Base-by-base conservation (phyloP, 495 filamentous ascomycete genomes). In the Podospora pseudoanserina region DNA sequence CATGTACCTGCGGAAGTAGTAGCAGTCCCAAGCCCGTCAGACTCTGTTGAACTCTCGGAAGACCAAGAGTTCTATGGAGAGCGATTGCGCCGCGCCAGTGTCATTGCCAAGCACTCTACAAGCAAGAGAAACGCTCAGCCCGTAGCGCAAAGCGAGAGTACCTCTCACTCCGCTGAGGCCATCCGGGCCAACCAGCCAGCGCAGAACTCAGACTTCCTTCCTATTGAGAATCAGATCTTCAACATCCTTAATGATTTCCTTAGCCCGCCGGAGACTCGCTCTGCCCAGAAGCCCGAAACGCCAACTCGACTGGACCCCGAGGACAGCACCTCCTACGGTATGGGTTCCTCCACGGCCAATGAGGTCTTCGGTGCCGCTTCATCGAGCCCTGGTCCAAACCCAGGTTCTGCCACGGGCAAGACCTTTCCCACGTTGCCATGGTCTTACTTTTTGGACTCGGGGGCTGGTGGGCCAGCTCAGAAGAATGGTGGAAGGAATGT, bases 181-280 rank as follows among this genome's bases (percentile, higher is more conserved):
- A 23, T 55, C 26, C 26, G 19, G 9, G 13, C 59, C 16, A 16
- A 53, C 0, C 65, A 65, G n/a, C 27, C 59, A n/a, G 53, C 63
- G 4, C 19, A 65, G 0, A 49, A 49, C 49, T 69, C 75, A 9
- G 76, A 78, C 44, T 77, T 69, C 44, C 39, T 49, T 49, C 70
- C 74, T 0, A 69, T 78, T 13, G 76, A 78, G 2, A 68, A 59
- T 30, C 75, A 82, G 16, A 76, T 83, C 68, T 75, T 75, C 57
- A 70, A 79, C 57, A 78, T 83, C 65, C 71, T 83, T 3, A 79
- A 82, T 60, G 79, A 79, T 20, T 80, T 82, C 60, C 60, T 83
- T 34, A 72, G 72, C 65, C 79, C 78, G 1, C 69, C 72, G 5
- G 79, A 81, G 32, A 70, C 74, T 3, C 70, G 60, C 57, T 65